phyloP scores from a whole-genome alignment of 2,329 filamentous ascomycete genomes.

The Ascochyta viciae-villosae region DNA sequence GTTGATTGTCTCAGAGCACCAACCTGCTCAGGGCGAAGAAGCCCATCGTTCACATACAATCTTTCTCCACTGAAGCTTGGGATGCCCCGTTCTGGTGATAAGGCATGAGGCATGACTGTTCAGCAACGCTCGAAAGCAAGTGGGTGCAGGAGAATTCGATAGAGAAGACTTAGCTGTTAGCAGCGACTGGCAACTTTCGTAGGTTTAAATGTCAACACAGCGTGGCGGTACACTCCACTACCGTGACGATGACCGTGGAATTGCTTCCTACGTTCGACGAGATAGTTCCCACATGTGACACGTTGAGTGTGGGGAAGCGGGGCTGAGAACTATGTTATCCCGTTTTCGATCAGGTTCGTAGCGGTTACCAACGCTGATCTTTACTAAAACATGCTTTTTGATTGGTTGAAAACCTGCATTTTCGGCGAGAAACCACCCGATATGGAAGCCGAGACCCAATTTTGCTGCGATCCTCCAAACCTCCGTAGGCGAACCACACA shows the following conservation, averaged over 20 bases:
- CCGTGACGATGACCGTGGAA: background rate
- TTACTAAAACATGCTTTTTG: constrained; percentile 27
- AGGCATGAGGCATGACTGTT: constrained; percentile 44
- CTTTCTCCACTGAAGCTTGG: constrained; percentile 37
- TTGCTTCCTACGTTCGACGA: constrained; percentile 9
- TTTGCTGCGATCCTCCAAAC: constrained; percentile 15
- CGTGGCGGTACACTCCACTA: background rate
- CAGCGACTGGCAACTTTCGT: background rate
- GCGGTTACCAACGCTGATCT: constrained; percentile 1
- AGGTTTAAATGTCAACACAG: background rate
- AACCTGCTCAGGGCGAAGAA: constrained; percentile 55
- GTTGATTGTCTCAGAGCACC: constrained; percentile 53
- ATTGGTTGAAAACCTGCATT: background rate
- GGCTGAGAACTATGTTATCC: constrained; percentile 14
- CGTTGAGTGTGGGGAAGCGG: constrained; percentile 29
- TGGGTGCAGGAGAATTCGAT: background rate
- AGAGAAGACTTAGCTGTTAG: background rate
- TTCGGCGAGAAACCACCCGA: background rate
- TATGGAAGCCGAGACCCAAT: background rate
- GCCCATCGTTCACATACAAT: constrained; percentile 56
- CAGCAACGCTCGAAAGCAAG: background rate
- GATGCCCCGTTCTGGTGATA: constrained; percentile 29
- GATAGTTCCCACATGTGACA: constrained; percentile 21
- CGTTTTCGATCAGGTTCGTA: constrained; percentile 9
- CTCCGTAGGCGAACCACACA: constrained; percentile 23